These are phyloP conservation scores for Penstemon barbatus DNA, from an alignment of 257 asterid species.

Conservation along the genomic window DNA sequence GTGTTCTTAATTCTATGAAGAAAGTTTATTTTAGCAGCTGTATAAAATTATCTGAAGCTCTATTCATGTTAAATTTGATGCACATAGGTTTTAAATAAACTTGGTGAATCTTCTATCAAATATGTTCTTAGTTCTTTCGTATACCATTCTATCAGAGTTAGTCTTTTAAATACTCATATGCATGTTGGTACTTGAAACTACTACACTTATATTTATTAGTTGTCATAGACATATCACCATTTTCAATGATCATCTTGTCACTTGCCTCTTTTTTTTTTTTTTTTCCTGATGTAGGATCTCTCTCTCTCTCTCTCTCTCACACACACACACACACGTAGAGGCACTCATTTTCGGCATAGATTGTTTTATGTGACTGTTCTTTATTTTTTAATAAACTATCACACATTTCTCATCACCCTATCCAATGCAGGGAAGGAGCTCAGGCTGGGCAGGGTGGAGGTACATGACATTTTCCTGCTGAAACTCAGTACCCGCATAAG, in stretches of 20 bases:
- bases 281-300: not conserved
- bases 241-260: no score
- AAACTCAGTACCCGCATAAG: no score
- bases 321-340: no score
- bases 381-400: not conserved
- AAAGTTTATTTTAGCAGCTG: constrained; percentile 8
- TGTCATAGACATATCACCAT: no score
- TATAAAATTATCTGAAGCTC: constrained; percentile 11
- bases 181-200: no score
- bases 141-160: no score
- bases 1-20: constrained; percentile 20
- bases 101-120: not conserved
- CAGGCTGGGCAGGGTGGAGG: constrained; percentile 44
- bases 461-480: constrained; percentile 29
- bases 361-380: not conserved
- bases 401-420: constrained; percentile 9
- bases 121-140: no score
- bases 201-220: no score
- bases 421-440: constrained; percentile 42
- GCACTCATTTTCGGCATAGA: not conserved
- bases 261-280: no score
- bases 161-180: no score
- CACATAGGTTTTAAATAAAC: not conserved
- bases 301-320: no score
- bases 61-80: no score